These are phyloP conservation scores for Claviceps sorghi DNA, from an alignment of 2,329 filamentous ascomycete species.

Conservation along the genomic window DNA sequence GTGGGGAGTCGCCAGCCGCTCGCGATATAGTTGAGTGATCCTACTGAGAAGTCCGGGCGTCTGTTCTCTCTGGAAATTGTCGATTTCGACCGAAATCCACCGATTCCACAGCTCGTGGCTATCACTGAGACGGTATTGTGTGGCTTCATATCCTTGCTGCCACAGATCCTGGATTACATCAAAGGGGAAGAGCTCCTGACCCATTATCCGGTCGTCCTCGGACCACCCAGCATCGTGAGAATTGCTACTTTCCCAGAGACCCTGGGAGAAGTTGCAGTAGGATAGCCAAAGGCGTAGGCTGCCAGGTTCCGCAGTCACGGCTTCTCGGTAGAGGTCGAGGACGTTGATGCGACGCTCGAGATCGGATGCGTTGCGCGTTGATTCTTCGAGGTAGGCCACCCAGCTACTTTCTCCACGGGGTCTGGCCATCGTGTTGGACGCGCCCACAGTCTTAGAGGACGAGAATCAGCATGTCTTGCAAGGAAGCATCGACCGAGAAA, in stretches of 20 bases:
- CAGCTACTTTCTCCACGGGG: conserved; percentile 65
- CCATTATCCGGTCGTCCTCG: conserved; percentile 53
- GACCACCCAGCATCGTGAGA: conserved; percentile 39
- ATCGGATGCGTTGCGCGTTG: conserved; percentile 43
- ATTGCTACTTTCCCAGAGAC: conserved; percentile 51
- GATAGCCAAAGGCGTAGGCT: conserved; percentile 62
- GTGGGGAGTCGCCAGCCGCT: conserved; percentile 60
- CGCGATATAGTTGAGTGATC: conserved; percentile 54
- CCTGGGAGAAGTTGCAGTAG: conserved; percentile 67
- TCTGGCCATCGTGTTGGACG: conserved; percentile 26
- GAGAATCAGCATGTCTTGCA: neutral
- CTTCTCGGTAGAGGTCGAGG: conserved; percentile 58
- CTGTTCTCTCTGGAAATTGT: conserved; percentile 44
- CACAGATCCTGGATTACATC: conserved; percentile 53
- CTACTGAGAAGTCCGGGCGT: conserved; percentile 44
- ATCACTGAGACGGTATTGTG: conserved; percentile 60
- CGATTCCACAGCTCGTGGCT: conserved; percentile 69
- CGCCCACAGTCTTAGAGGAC: neutral
- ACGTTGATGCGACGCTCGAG: conserved; percentile 54
- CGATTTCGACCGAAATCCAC: conserved; percentile 58
- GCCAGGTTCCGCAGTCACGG: conserved; percentile 55
- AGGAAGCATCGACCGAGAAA: neutral
- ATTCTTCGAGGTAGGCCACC: conserved; percentile 63
- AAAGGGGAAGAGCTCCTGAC: conserved; percentile 57
- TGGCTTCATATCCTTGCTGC: conserved; percentile 56